These are phyloP conservation scores for Daldinia loculata DNA, from an alignment of 495 filamentous ascomycete genomes.

Conservation along the genomic window DNA sequence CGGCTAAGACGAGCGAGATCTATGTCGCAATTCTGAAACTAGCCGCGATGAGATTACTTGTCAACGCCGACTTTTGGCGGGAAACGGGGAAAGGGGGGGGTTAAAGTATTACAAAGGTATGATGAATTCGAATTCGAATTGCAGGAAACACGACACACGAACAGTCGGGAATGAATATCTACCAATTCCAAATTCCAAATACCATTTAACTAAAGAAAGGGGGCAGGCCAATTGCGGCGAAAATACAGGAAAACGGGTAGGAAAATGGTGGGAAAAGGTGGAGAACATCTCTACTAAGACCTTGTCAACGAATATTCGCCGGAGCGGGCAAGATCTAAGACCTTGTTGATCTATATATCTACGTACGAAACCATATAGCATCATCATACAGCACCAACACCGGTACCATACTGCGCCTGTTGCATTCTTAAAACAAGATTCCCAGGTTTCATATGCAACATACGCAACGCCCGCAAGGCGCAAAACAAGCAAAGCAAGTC, in stretches of 20 bases:
- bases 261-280: slow-evolving; percentile 25
- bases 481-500: slow-evolving; percentile 9
- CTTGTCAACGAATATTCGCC: slow-evolving; percentile 42
- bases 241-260: slow-evolving; percentile 6
- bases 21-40: slow-evolving; percentile 46
- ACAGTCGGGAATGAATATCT: slow-evolving; percentile 6
- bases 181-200: slow-evolving; percentile 32
- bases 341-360: slow-evolving; percentile 34
- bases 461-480: slow-evolving; percentile 14
- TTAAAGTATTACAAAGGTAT: slow-evolving; percentile 32
- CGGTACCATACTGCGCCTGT: neutral
- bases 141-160: neutral
- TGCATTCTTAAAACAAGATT: slow-evolving; percentile 35
- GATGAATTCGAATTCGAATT: slow-evolving; percentile 34
- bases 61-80: slow-evolving; percentile 17
- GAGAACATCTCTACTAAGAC: slow-evolving; percentile 21
- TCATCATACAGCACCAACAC: neutral
- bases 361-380: slow-evolving; percentile 23
- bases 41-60: slow-evolving; percentile 31
- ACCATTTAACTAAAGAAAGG: slow-evolving; percentile 1
- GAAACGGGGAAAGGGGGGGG: neutral
- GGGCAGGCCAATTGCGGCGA: slow-evolving; percentile 5
- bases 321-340: slow-evolving; percentile 37
- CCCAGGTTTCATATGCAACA: slow-evolving; percentile 28
- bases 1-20: slow-evolving; percentile 40